phyloP scores from a whole-genome alignment of 306 rosid genomes.

The Rosa rugosa region DNA sequence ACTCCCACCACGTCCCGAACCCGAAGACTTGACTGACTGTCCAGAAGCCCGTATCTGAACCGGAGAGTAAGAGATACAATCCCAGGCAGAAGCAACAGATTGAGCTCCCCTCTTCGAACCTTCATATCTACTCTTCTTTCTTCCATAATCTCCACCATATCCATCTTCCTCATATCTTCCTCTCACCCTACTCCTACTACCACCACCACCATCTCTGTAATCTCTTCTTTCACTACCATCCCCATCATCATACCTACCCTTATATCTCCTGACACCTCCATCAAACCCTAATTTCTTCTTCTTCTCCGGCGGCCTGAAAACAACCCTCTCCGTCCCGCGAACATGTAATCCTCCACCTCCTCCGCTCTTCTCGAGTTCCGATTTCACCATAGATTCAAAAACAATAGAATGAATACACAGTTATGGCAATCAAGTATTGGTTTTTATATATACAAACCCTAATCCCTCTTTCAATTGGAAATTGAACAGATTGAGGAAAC shows the following conservation, averaged over 20 bases:
- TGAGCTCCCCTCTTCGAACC: constrained; percentile 43
- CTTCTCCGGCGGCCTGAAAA: constrained; percentile 51
- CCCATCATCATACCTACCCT: not conserved
- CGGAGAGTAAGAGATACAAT: constrained; percentile 76
- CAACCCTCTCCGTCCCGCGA: constrained; percentile 70
- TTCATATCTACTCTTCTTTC: constrained; percentile 62
- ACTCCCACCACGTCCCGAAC: constrained; percentile 51
- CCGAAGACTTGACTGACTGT: constrained; percentile 53
- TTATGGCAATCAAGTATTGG: not conserved
- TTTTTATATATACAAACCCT: not conserved
- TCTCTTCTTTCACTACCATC: constrained; percentile 42
- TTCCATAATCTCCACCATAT: constrained; percentile 40
- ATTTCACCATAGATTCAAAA: constrained; percentile 20
- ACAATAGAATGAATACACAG: not conserved
- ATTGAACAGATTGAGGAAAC: not conserved
- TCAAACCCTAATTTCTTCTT: constrained; percentile 70
- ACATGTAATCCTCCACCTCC: constrained; percentile 55
- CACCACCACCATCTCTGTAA: constrained; percentile 35
- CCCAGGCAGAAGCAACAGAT: constrained; percentile 71
- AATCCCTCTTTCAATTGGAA: not conserved
- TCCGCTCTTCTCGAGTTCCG: constrained; percentile 52
- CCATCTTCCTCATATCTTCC: constrained; percentile 43
- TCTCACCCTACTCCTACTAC: not conserved
- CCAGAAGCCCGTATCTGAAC: constrained; percentile 78
- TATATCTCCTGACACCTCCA: not conserved